phyloP scores from a whole-genome alignment of 2,329 filamentous ascomycete genomes.

The Colletotrichum lindemuthianum region DNA sequence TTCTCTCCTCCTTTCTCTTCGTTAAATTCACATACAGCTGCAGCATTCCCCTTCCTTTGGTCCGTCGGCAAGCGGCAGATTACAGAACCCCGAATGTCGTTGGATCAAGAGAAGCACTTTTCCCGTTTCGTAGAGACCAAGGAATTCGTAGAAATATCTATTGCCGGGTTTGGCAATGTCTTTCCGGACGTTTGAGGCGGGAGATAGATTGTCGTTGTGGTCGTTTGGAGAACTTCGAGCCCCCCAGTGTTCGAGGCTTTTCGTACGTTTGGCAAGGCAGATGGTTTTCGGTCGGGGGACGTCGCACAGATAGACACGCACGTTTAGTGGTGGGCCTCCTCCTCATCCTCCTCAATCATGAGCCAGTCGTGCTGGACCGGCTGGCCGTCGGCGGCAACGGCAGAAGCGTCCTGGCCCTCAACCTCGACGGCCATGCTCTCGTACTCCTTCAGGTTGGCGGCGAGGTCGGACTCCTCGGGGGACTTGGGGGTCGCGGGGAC shows the following conservation, averaged over 20 bases:
- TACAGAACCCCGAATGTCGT: constrained; percentile 4
- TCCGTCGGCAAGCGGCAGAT: constrained; percentile 25
- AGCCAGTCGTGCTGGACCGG: constrained; percentile 78
- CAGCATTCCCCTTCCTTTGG: constrained; percentile 19
- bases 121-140: constrained; percentile 1
- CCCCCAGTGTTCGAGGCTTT: not conserved
- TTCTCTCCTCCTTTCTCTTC: not conserved
- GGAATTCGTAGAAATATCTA: not conserved
- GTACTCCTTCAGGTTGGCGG: constrained; percentile 92
- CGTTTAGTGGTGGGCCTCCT: constrained; percentile 59
- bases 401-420: constrained; percentile 80
- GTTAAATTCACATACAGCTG: not conserved
- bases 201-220: too few relatives aligned
- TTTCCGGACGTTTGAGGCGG: constrained; percentile 8
- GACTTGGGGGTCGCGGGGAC: constrained; percentile 84
- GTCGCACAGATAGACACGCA: constrained; percentile 10
- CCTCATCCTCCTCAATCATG: constrained; percentile 78
- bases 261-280: not conserved
- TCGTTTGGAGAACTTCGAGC: too few relatives aligned
- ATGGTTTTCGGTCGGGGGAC: not conserved
- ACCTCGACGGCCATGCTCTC: constrained; percentile 94
- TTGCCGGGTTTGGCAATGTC: not conserved
- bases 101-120: constrained; percentile 28
- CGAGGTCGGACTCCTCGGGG: constrained; percentile 93
- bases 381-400: constrained; percentile 66